These are phyloP conservation scores for Serendipita sp. DNA, from an alignment of 768 basidiomycete species.

Conservation along the genomic window DNA sequence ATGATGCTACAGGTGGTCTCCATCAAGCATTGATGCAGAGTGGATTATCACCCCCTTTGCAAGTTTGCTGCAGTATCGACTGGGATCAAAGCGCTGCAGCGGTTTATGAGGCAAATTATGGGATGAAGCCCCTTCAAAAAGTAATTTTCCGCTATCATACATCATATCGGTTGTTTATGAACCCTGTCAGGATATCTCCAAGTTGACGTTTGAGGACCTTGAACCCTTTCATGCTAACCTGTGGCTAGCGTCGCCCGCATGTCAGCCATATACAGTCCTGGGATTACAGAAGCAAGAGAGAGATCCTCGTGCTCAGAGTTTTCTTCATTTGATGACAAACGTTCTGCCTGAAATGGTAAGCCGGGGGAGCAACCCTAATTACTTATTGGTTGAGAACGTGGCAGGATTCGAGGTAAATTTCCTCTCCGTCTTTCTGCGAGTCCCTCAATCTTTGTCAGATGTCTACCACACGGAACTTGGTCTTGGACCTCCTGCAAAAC, in stretches of 20 bases:
- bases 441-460: slow-evolving; percentile 23
- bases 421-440: neutral
- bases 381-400: slow-evolving; percentile 63
- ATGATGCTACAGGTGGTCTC: slow-evolving; percentile 38
- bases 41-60: slow-evolving; percentile 24
- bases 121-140: slow-evolving; percentile 30
- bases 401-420: slow-evolving; percentile 57
- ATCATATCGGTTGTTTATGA: neutral
- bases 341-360: slow-evolving; percentile 43
- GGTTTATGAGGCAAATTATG: slow-evolving; percentile 51
- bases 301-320: slow-evolving; percentile 62
- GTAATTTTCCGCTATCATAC: slow-evolving; percentile 18
- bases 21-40: slow-evolving; percentile 40
- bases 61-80: slow-evolving; percentile 58
- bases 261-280: slow-evolving; percentile 70
- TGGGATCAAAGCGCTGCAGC: slow-evolving; percentile 63
- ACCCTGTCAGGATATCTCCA: slow-evolving; percentile 41
- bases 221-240: slow-evolving; percentile 34
- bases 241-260: slow-evolving; percentile 70
- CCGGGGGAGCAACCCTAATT: slow-evolving; percentile 32
- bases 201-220: slow-evolving; percentile 33
- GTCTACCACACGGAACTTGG: slow-evolving; percentile 41
- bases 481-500: slow-evolving; percentile 34
- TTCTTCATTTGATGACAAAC: slow-evolving; percentile 47
- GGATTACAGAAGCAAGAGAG: slow-evolving; percentile 51